phyloP scores from a whole-genome alignment of 139 green algal species.

The Nannochloris sp. region DNA sequence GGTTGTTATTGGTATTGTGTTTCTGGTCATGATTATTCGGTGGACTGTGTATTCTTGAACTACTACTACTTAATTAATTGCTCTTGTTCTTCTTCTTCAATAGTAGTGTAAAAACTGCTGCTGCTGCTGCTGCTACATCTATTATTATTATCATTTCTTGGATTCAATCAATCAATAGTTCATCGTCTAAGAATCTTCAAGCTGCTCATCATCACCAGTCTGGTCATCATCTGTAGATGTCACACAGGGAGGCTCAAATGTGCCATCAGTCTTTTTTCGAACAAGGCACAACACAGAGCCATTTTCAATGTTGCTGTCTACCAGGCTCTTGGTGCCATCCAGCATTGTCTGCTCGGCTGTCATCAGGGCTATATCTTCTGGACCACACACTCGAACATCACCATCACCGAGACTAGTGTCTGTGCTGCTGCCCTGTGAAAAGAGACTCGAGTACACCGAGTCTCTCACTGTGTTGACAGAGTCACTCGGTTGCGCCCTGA shows the following conservation, averaged over 20 bases:
- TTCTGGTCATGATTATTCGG: slow-evolving; percentile 60
- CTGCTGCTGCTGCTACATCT: too few species aligned
- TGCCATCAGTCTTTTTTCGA: slow-evolving; percentile 45
- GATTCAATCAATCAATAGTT: too few species aligned
- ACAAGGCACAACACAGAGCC: slow-evolving; percentile 66
- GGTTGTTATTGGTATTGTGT: slow-evolving; percentile 57
- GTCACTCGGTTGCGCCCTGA: slow-evolving; percentile 75
- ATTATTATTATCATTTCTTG: too few species aligned
- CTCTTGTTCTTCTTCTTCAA: too few species aligned
- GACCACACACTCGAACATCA: slow-evolving; percentile 17
- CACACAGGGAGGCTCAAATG: background rate
- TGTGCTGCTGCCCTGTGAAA: slow-evolving; percentile 30
- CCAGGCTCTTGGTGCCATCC: slow-evolving; percentile 67
- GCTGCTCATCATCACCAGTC: background rate
- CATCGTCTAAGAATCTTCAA: too few species aligned
- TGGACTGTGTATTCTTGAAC: slow-evolving; percentile 30
- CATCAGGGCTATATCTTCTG: slow-evolving; percentile 26
- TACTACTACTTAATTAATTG: too few species aligned
- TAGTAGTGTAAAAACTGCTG: too few species aligned
- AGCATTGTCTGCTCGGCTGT: slow-evolving; percentile 32
- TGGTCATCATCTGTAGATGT: background rate
- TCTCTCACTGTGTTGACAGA: slow-evolving; percentile 64
- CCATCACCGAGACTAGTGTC: slow-evolving; percentile 23
- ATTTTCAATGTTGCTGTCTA: slow-evolving; percentile 73
- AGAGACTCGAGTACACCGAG: slow-evolving; percentile 56